Conservation (phyloP, 2,329 filamentous ascomycete genomes). For the Phialophora chinensis region DNA sequence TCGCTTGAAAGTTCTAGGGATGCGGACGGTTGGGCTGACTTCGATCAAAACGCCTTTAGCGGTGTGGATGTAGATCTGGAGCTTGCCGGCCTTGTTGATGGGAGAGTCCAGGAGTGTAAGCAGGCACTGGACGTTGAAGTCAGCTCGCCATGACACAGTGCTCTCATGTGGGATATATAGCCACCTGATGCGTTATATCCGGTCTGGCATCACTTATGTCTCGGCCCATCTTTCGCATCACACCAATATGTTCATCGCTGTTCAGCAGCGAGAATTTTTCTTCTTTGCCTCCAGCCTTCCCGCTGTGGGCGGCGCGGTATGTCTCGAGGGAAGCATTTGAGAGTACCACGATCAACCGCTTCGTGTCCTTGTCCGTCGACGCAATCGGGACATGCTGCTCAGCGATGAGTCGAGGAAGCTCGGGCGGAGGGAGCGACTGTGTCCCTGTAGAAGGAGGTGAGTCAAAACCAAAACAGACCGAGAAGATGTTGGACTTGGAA, state of each 20-base stretch:
- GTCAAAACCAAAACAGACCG: constrained; percentile 14
- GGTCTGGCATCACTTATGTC: constrained; percentile 97
- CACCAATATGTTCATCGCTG: constrained; percentile 97
- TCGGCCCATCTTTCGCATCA: constrained; percentile 99
- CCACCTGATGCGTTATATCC: constrained; percentile 97
- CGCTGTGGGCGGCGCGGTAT: constrained; percentile 85
- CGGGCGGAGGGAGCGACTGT: constrained; percentile 90
- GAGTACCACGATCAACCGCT: constrained; percentile 91
- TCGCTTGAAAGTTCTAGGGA: constrained; percentile 97
- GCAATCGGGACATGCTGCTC: constrained; percentile 89
- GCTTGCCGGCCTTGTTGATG: constrained; percentile 95
- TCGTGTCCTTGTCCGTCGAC: constrained; percentile 83
- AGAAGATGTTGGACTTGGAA: not conserved
- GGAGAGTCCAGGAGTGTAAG: constrained; percentile 96
- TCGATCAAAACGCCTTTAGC: constrained; percentile 97
- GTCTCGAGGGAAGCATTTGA: constrained; percentile 98
- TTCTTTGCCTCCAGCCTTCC: constrained; percentile 71
- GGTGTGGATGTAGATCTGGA: constrained; percentile 98
- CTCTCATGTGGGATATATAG: constrained; percentile 28
- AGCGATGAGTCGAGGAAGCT: constrained; percentile 87
- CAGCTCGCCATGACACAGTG: constrained; percentile 34
- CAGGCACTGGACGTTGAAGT: constrained; percentile 71
- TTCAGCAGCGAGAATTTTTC: constrained; percentile 98
- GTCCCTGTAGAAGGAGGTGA: constrained; percentile 65
- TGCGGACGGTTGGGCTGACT: constrained; percentile 96